Percentiles rank a stretch among this genome's conserved stretches.
phyloP scores from a whole-genome alignment of 495 filamentous ascomycete species.

The Alectoria sarmentosa region DNA sequence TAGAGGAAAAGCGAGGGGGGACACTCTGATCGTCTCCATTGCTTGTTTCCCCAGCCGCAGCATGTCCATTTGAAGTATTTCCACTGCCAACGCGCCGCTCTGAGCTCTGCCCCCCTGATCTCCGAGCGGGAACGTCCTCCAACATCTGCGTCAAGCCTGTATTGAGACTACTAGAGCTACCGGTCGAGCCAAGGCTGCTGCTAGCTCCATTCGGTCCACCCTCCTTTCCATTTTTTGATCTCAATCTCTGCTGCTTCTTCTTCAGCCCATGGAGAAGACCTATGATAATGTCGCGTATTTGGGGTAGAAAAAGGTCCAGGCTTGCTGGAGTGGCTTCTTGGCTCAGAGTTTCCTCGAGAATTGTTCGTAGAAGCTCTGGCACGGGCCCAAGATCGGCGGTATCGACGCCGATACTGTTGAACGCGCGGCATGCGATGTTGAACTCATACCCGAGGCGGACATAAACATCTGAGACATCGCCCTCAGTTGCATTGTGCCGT shows the following conservation, averaged over 20 bases:
- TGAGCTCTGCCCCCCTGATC: slow-evolving; percentile 26
- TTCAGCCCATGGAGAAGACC: slow-evolving; percentile 93
- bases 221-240: slow-evolving; percentile 71
- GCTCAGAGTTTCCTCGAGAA: slow-evolving; percentile 90
- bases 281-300: slow-evolving; percentile 96
- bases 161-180: slow-evolving; percentile 51
- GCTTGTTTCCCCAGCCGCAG: slow-evolving; percentile 23
- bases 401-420: slow-evolving; percentile 92
- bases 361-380: slow-evolving; percentile 79
- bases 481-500: slow-evolving; percentile 79
- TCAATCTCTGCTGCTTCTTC: slow-evolving; percentile 85
- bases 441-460: slow-evolving; percentile 97
- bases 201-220: slow-evolving; percentile 42
- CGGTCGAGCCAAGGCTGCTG: slow-evolving; percentile 28
- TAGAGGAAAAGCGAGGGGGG: slow-evolving; percentile 41
- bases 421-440: slow-evolving; percentile 94
- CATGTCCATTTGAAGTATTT: slow-evolving; percentile 32
- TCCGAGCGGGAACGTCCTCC: slow-evolving; percentile 48
- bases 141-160: slow-evolving; percentile 58
- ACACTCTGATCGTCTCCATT: slow-evolving; percentile 41
- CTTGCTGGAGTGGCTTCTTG: slow-evolving; percentile 92
- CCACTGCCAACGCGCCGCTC: slow-evolving; percentile 43
- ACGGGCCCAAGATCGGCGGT: slow-evolving; percentile 91
- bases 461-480: slow-evolving; percentile 95
- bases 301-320: slow-evolving; percentile 83